Percentiles rank a stretch among this genome's conserved stretches.
Conservation (phyloP, 2,329 filamentous ascomycete species). For the Penicillium frequentans region DNA sequence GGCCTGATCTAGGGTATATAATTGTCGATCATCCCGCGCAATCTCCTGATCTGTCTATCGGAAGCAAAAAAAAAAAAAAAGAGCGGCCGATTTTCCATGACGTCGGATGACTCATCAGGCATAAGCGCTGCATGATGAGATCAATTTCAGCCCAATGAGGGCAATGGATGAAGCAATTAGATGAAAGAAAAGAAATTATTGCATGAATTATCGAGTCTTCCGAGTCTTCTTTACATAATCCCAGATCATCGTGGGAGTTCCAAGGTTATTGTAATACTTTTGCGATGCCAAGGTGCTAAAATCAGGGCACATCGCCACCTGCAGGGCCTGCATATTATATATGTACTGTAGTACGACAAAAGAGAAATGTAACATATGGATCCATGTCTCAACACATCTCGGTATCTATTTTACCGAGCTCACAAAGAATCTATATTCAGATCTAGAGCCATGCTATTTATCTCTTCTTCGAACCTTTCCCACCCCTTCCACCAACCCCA, state of each 20-base stretch:
- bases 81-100: slow-evolving; percentile 16
- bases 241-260: background rate
- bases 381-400: background rate
- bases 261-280: background rate
- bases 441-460: slow-evolving; percentile 15
- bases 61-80: slow-evolving; percentile 16
- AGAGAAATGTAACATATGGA: too few species aligned
- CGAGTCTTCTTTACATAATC: background rate
- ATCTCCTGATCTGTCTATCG: background rate
- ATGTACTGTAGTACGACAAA: too few species aligned
- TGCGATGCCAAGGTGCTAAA: background rate
- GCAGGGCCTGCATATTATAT: background rate
- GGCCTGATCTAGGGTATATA: slow-evolving; percentile 5
- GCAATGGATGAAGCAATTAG: background rate
- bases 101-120: slow-evolving; percentile 25
- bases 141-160: background rate
- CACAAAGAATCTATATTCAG: background rate
- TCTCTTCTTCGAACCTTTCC: slow-evolving; percentile 44
- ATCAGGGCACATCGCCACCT: background rate
- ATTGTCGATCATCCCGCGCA: slow-evolving; percentile 11
- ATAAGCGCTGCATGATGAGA: background rate
- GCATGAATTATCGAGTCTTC: background rate
- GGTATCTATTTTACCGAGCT: background rate
- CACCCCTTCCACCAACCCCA: slow-evolving; percentile 21
- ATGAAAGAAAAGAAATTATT: background rate